Base-by-base conservation (phyloP, 257 asterid genomes). In the Capsicum pubescens region DNA sequence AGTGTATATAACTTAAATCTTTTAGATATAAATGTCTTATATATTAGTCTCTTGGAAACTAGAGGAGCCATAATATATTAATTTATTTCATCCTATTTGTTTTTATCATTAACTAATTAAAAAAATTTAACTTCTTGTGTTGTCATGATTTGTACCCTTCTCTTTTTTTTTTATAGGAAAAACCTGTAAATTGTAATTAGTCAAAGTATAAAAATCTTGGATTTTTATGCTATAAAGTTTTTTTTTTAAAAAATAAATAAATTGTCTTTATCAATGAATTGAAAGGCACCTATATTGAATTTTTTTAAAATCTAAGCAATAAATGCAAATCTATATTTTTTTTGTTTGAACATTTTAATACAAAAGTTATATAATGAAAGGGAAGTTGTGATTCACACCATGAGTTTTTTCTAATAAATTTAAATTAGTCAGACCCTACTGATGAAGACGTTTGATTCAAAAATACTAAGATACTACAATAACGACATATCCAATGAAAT, bases 41-140 rank as follows among this genome's bases (percentile, higher is more conserved):
- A 26, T 26, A 26, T 11, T 74, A 48, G 60, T 74, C 80, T 48
- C 80, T 74, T 50, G 58, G 83, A 59, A 58, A 59, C 58, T 17
- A 12, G 72, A 80, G 36, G 48, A 80, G 72, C 72, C 69, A 59
- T 6, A n/a, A 17, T 57, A 19, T 58, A 39, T 80, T 58, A 57
- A 17, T 42, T 16, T 17, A 39, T 32, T 60, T 59, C 57, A 15
- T 32, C 64, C 50, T 78, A 13, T 17, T 61, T 36, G 13, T 35
- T 6, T 80, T 14, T 61, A 13, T 55, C 16, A 60, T 39, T 46
- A n/a, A 10, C 44, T 44, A 42, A 1, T 42, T 0, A 10, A 4
- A 54, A 8, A 5, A 55, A 1, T 32, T 15, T 55, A 58, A 58
- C 44, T 57, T 16, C 1, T 17, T 80, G 21, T 19, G 42, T 72